These are phyloP conservation scores for Iris pallida DNA, from an alignment of 116 monocot genomes.

Conservation along the genomic window DNA sequence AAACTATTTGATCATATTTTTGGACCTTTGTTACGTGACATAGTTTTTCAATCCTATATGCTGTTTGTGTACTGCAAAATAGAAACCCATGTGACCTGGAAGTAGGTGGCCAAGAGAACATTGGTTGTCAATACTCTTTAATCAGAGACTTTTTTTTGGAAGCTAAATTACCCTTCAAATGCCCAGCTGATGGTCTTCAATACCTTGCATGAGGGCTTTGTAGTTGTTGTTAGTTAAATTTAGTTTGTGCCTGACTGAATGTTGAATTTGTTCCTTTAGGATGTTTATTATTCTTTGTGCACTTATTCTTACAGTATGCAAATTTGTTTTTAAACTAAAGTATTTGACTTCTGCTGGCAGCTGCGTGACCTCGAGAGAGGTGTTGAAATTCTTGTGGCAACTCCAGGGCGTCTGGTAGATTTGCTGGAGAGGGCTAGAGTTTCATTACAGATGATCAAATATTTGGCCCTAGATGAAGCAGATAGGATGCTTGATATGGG, in stretches of 20 bases:
- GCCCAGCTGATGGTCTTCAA: no score
- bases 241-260: background rate
- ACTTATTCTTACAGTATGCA: background rate
- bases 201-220: background rate
- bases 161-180: no score
- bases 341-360: slow-evolving; percentile 10
- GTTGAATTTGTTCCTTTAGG: background rate
- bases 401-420: slow-evolving; percentile 35
- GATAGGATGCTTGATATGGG: slow-evolving; percentile 48
- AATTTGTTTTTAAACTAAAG: background rate
- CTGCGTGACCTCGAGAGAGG: slow-evolving; percentile 32
- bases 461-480: slow-evolving; percentile 37
- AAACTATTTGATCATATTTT: no score
- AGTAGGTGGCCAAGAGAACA: no score
- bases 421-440: slow-evolving; percentile 37
- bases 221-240: background rate
- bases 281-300: background rate
- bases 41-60: no score
- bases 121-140: no score
- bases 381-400: slow-evolving; percentile 42
- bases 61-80: no score
- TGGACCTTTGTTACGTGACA: no score
- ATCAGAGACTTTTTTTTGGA: no score
- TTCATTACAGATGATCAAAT: slow-evolving; percentile 29
- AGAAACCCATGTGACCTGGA: no score